phyloP scores from a whole-genome alignment of 176 grass and related monocot genomes.

The Puya raimondii region DNA sequence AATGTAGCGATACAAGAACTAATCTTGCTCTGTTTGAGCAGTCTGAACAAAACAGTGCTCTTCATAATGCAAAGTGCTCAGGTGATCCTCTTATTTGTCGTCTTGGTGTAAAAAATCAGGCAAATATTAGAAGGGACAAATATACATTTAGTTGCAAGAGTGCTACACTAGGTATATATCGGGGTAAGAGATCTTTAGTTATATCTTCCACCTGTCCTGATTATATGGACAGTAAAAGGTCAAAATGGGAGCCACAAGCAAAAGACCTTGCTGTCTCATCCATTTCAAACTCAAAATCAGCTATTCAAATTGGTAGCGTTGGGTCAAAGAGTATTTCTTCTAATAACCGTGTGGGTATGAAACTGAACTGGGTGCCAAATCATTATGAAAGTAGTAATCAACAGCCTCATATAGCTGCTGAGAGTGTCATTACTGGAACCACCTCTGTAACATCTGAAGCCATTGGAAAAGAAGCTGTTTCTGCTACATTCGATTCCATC shows the following conservation, averaged over 20 bases:
- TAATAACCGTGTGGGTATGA: neutral
- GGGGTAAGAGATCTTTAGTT: slow-evolving; percentile 26
- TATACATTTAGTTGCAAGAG: slow-evolving; percentile 29
- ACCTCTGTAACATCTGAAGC: slow-evolving; percentile 18
- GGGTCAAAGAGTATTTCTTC: slow-evolving; percentile 7
- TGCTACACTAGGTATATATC: neutral
- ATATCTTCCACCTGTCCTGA: slow-evolving; percentile 17
- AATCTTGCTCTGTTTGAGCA: slow-evolving; percentile 28
- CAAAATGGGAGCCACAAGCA: neutral
- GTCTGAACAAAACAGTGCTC: slow-evolving; percentile 33
- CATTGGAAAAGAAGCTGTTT: slow-evolving; percentile 35
- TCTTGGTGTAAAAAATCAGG: slow-evolving; percentile 23
- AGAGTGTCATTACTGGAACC: slow-evolving; percentile 21
- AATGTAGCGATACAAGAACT: slow-evolving; percentile 46
- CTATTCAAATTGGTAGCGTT: slow-evolving; percentile 26
- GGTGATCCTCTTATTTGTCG: slow-evolving; percentile 71
- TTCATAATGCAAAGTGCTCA: slow-evolving; percentile 51
- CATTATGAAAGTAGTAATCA: slow-evolving; percentile 29
- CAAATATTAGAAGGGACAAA: slow-evolving; percentile 17
- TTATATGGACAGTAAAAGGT: slow-evolving; percentile 16
- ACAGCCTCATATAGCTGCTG: slow-evolving; percentile 18
- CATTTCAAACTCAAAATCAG: slow-evolving; percentile 28
- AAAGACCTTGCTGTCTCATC: slow-evolving; percentile 33
- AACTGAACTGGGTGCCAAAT: slow-evolving; percentile 9
- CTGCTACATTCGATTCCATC: slow-evolving; percentile 27